phyloP scores from a whole-genome alignment of 1,284 basidiomycete genomes.

The Marasmius tenuissimus region DNA sequence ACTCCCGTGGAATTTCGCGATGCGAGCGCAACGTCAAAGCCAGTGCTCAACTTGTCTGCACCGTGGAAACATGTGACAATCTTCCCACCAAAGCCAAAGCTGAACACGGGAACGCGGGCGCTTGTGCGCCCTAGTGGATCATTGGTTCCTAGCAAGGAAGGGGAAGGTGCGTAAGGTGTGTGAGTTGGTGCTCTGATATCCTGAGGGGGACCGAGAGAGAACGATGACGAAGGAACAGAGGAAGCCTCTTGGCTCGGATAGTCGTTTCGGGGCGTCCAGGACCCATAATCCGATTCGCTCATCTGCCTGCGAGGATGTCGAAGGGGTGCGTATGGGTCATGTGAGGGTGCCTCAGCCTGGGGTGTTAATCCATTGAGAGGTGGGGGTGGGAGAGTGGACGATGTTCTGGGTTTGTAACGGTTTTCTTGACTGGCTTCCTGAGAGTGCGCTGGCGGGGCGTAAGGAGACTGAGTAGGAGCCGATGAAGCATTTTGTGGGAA shows the following conservation, averaged over 20 bases:
- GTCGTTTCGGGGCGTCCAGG: constrained; percentile 24
- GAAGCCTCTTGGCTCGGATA: constrained; percentile 15
- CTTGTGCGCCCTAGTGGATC: constrained; percentile 80
- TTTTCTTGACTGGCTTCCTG: not conserved
- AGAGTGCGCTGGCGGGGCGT: not conserved
- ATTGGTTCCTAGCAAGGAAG: constrained; percentile 77
- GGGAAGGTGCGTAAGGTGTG: constrained; percentile 70
- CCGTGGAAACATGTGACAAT: constrained; percentile 86
- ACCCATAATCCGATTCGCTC: constrained; percentile 25
- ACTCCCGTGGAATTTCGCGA: constrained; percentile 71
- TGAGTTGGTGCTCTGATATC: constrained; percentile 47
- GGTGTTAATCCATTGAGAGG: constrained; percentile 50
- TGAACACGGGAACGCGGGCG: constrained; percentile 75
- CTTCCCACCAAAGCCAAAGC: constrained; percentile 89
- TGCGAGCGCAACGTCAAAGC: constrained; percentile 76
- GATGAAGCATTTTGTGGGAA: not conserved
- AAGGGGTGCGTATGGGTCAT: constrained; percentile 45
- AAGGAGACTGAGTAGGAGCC: not conserved
- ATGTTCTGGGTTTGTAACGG: not conserved
- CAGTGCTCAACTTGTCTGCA: constrained; percentile 62
- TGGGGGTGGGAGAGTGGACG: constrained; percentile 13
- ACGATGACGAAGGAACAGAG: constrained; percentile 1
- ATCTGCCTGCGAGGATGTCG: constrained; percentile 24
- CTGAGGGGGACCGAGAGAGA: constrained; percentile 28
- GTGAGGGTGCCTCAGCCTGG: constrained; percentile 33